Conservation (phyloP, 139 green algal species). For the Chlorella vulgaris region DNA sequence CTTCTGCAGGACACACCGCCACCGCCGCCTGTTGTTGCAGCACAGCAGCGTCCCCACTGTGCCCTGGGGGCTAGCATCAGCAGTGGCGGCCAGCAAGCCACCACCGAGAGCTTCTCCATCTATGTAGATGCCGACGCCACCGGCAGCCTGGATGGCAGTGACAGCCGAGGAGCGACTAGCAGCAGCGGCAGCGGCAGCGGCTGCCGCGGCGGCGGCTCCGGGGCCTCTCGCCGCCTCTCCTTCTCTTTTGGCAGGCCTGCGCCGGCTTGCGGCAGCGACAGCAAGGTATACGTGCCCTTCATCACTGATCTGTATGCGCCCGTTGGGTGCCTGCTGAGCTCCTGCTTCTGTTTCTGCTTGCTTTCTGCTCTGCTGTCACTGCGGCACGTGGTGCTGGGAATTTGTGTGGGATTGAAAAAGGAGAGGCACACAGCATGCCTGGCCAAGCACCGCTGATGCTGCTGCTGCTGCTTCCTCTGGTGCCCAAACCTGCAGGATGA, state of each 20-base stretch:
- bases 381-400: no score
- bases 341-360: no score
- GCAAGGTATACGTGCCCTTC: no score
- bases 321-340: no score
- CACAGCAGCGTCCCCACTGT: background rate
- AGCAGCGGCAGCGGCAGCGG: background rate
- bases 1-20: background rate
- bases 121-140: background rate
- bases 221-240: conserved; percentile 3
- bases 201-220: background rate
- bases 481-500: conserved; percentile 10
- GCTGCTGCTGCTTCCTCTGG: background rate
- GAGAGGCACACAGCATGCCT: no score
- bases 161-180: background rate
- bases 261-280: background rate
- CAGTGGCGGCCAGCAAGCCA: background rate
- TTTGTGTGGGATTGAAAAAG: no score
- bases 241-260: background rate
- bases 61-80: no score
- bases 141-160: background rate
- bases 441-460: no score
- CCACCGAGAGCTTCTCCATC: background rate
- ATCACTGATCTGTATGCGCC: no score
- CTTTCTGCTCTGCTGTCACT: no score
- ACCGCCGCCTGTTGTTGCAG: background rate